Base-by-base conservation (phyloP, 176 grass and related monocot species). In the Juncus inflexus region DNA sequence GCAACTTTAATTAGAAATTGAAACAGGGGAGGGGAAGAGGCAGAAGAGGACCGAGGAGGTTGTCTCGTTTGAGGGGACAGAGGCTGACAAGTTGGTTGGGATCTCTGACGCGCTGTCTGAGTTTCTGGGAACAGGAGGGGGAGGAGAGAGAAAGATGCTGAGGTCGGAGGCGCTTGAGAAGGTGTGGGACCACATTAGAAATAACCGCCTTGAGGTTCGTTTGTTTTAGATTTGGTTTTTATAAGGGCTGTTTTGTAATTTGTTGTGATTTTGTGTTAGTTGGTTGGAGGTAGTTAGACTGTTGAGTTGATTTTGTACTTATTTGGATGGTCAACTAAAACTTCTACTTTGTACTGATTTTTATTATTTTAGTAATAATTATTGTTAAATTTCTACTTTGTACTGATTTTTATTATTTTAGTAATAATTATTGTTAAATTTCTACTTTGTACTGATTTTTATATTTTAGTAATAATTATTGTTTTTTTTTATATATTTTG, bases 121-220 rank as follows among this genome's bases (percentile, higher is more conserved):
- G 61, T 94, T 99, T 84, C 84, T 90, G 61, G 89, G 83, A 57
- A 94, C 83, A 42, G 86, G 67, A 70, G 19, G 80, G 37, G 86
- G 67, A 47, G 43, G 43, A 47, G 80, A 99, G 83, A 99, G 55
- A 74, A 81, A 86, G 66, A 94, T 99, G 86, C 62, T 78, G 55
- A 79, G 79, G 15, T 84, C 76, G 45, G 95, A 94, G 51, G 89
- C 86, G 58, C 47, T 90, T 39, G 91, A 75, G 57, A 85, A 80
- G 78, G 75, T 99, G 54, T 99, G 95, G 89, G 89, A 94, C 55
- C 83, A 99, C 76, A 99, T 99, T 59, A 99, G 90, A 78, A 77
- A 57, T 67, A 99, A 99, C 67, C 82, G 81, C 63, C 74, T 94
- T 62, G 95, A 99, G 86, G 95, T 99, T 74, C 75, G 81, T 84